A percentile compares a stretch with the other conserved stretches of the same genome.
These are phyloP conservation scores for Vanderwaltozyma tropicalis DNA, from an alignment of 805 yeast genomes.

Conservation along the genomic window DNA sequence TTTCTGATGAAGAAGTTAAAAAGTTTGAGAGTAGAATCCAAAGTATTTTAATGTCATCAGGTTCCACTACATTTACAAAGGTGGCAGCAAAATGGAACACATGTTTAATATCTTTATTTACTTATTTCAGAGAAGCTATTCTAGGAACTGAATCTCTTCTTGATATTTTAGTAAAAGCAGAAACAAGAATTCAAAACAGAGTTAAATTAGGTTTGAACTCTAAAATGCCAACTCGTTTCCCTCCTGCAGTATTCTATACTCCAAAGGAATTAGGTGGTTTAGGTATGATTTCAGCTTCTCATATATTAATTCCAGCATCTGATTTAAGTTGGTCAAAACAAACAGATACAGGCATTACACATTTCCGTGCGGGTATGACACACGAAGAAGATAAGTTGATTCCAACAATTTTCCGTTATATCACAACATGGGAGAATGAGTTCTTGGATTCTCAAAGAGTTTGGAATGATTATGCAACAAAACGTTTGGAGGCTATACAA, in stretches of 20 bases:
- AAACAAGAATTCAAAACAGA: conserved; percentile 85
- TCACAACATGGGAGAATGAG: conserved; percentile 95
- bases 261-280: conserved; percentile 96
- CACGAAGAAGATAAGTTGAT: conserved; percentile 70
- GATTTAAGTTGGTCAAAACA: conserved; percentile 87
- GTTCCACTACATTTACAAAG: conserved; percentile 89
- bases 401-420: conserved; percentile 88
- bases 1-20: conserved; percentile 68
- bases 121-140: conserved; percentile 90
- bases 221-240: conserved; percentile 97
- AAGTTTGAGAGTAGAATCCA: conserved; percentile 75
- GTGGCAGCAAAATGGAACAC: conserved; percentile 96
- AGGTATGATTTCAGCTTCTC: conserved; percentile 97
- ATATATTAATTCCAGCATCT: conserved; percentile 85
- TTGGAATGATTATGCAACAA: conserved; percentile 94
- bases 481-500: conserved; percentile 75
- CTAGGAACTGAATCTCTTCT: conserved; percentile 69
- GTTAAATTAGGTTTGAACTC: conserved; percentile 93
- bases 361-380: conserved; percentile 88
- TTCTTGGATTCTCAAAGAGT: conserved; percentile 89
- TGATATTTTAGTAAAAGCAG: conserved; percentile 79
- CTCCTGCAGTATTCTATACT: conserved; percentile 96
- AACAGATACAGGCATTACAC: conserved; percentile 89
- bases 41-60: conserved; percentile 88
- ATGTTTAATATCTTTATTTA: conserved; percentile 71